These are phyloP conservation scores for Cryptococcus sp. DNA, from an alignment of 1,284 basidiomycete genomes.

Conservation along the genomic window DNA sequence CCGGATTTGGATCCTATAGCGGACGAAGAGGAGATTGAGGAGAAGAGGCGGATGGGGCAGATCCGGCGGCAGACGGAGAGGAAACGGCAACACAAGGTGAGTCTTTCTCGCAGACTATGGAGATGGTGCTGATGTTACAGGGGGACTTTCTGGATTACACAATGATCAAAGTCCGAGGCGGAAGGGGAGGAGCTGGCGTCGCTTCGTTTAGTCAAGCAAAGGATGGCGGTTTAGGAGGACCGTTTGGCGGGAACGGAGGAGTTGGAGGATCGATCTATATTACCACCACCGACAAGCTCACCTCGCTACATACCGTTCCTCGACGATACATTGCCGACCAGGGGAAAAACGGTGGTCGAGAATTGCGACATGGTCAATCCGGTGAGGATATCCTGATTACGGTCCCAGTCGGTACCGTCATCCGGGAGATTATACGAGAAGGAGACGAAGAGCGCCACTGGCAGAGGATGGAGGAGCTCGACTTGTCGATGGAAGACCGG, in stretches of 20 bases:
- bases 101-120: neutral
- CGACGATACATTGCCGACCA: conserved; percentile 61
- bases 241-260: conserved; percentile 85
- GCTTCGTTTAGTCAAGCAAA: conserved; percentile 77
- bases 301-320: conserved; percentile 66
- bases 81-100: conserved; percentile 2
- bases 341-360: conserved; percentile 70
- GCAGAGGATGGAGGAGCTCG: conserved; percentile 52
- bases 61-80: conserved; percentile 1
- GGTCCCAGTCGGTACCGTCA: conserved; percentile 83
- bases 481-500: conserved; percentile 32
- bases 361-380: conserved; percentile 73
- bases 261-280: conserved; percentile 81
- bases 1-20: conserved; percentile 1
- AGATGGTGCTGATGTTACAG: neutral
- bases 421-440: conserved; percentile 60
- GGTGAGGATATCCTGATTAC: conserved; percentile 66
- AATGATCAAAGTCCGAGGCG: conserved; percentile 45
- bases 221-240: conserved; percentile 69
- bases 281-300: conserved; percentile 65
- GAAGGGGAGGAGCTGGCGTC: conserved; percentile 75
- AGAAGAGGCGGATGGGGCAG: neutral
- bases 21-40: conserved; percentile 1
- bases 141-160: conserved; percentile 1
- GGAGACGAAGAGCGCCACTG: conserved; percentile 11